These are phyloP conservation scores for Vaccinium macrocarpon DNA, from an alignment of 148 eudicot species.

Conservation along the genomic window DNA sequence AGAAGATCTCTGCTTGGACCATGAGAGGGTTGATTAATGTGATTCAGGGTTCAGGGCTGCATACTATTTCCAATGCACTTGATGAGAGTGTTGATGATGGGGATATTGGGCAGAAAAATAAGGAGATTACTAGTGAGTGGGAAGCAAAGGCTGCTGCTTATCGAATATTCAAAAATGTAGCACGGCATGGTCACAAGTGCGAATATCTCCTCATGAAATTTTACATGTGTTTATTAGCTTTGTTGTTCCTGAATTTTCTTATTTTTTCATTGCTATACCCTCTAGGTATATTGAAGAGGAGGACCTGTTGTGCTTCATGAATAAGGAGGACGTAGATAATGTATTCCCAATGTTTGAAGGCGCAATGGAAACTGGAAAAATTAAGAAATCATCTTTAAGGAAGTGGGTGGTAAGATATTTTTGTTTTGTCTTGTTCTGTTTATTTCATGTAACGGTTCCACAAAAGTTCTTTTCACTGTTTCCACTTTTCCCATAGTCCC, in stretches of 20 bases:
- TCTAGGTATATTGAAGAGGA: constrained; percentile 72
- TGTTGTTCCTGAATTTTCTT: neutral
- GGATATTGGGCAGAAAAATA: constrained; percentile 32
- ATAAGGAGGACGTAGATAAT: constrained; percentile 61
- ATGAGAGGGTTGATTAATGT: constrained; percentile 71
- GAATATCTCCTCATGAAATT: constrained; percentile 1
- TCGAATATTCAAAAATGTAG: constrained; percentile 65
- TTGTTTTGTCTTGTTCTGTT: neutral
- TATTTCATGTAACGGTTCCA: neutral
- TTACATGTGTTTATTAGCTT: neutral
- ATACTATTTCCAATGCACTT: constrained; percentile 57
- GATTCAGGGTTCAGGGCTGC: constrained; percentile 52
- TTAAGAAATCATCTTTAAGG: constrained; percentile 59
- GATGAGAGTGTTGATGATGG: constrained; percentile 50
- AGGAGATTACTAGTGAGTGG: constrained; percentile 66
- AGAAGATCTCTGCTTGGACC: constrained; percentile 84
- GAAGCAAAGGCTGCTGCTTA: constrained; percentile 74
- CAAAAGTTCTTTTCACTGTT: neutral
- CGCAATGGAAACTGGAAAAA: constrained; percentile 57
- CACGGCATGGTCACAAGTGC: constrained; percentile 55
- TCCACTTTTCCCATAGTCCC: neutral
- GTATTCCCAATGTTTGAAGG: constrained; percentile 67
- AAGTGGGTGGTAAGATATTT: constrained; percentile 75
- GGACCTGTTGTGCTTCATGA: constrained; percentile 70
- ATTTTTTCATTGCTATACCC: neutral